Base-by-base conservation (phyloP, 495 filamentous ascomycete genomes). In the Viridothelium virens region DNA sequence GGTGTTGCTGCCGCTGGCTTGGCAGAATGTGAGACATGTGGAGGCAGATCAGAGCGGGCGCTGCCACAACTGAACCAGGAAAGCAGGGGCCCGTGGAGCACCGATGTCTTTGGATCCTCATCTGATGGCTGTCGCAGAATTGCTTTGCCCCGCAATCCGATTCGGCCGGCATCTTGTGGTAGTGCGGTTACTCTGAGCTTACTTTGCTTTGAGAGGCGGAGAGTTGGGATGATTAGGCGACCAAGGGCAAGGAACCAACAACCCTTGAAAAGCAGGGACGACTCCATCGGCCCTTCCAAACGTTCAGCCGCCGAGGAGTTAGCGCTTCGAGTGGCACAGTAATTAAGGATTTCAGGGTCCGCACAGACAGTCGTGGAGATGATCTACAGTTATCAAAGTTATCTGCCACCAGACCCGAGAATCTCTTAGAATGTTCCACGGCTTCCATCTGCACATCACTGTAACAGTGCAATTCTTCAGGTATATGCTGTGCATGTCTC, bases 401-500 rank as follows among this genome's bases (percentile, higher is more conserved):
- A 59, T 59, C 53, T n/a, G 53, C 53, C 53, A 59, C 53, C 53
- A 36, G 53, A 59, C 5, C 53, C 53, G 53, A 18, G 10, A 10
- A 3, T 7, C 33, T 3, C 31, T 59, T 36, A 33, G 36, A 59
- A 18, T 34, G 31, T 10, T 36, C 5, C 5, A 36, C 7, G 31
- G 6, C 31, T 33, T 59, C 36, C 3, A 59, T 33, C 53, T 59
- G 53, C 53, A 59, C 53, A 44, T 44, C 48, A 53, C 48, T 14
- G 11, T 53, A n/a, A 14, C 11, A 14, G 48, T 9, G 18, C 5
- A 16, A 14, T 14, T 53, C 10, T 5, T 53, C 11, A 53, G 9
- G n/a, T 18, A 59, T 36, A 36, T 59, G 53, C 31, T 14, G n/a
- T 18, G 36, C 18, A 36, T 59, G 53, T 18, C 5, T 34, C 18